phyloP scores from a whole-genome alignment of 805 yeast species.

The Metschnikowia bowlesiae region DNA sequence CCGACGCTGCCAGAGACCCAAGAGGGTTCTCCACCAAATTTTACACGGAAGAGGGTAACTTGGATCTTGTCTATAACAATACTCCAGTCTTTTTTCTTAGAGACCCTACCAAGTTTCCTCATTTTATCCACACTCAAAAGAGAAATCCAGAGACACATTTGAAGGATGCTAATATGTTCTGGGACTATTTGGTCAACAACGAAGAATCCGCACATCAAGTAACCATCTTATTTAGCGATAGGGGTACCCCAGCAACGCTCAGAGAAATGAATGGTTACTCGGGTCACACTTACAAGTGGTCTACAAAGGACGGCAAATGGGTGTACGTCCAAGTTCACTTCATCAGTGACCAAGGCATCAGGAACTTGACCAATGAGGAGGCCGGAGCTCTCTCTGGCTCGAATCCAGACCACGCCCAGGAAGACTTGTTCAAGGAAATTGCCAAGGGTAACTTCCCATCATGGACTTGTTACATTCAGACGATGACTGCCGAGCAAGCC shows the following conservation, averaged over 20 bases:
- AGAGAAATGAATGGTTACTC: conserved; percentile 83
- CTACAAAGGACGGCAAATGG: conserved; percentile 72
- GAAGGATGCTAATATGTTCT: conserved; percentile 76
- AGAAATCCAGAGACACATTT: conserved; percentile 75
- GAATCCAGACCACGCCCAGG: conserved; percentile 78
- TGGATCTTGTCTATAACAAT: conserved; percentile 82
- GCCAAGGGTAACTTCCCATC: conserved; percentile 74
- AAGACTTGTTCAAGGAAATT: conserved; percentile 75
- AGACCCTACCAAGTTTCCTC: conserved; percentile 83
- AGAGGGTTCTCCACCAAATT: conserved; percentile 79
- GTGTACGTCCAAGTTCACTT: conserved; percentile 75
- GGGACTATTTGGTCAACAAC: conserved; percentile 76
- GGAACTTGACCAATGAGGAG: conserved; percentile 55
- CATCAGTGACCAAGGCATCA: conserved; percentile 58
- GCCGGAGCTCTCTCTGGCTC: conserved; percentile 65
- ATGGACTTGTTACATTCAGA: conserved; percentile 82
- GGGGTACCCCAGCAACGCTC: conserved; percentile 75
- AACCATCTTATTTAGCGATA: conserved; percentile 66
- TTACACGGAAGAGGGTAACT: conserved; percentile 79
- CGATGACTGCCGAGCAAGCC: conserved; percentile 82
- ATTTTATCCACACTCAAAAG: conserved; percentile 85
- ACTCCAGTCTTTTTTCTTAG: conserved; percentile 82
- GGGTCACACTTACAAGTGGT: conserved; percentile 81
- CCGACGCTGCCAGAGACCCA: conserved; percentile 84
- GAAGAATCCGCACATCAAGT: conserved; percentile 76